phyloP scores from a whole-genome alignment of 1,139 yeast species.

The Scheffersomyces stambukii region DNA sequence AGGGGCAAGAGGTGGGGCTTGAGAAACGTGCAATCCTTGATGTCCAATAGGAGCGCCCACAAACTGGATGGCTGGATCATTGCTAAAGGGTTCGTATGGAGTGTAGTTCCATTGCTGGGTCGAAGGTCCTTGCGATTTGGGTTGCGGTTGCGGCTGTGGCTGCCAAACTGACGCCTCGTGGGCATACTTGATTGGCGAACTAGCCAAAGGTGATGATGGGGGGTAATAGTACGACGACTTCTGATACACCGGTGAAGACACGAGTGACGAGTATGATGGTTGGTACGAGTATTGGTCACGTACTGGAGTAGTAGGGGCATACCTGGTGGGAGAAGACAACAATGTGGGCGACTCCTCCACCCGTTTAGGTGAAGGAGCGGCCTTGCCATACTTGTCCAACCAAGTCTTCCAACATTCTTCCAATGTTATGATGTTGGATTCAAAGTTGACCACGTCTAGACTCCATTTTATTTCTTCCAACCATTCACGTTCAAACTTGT shows the following conservation, averaged over 20 bases:
- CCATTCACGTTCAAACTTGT: conserved; percentile 73
- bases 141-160: conserved; percentile 6
- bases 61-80: conserved; percentile 14
- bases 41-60: conserved; percentile 7
- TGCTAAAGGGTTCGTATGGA: conserved; percentile 2
- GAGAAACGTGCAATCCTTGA: no score
- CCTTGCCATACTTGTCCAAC: conserved; percentile 31
- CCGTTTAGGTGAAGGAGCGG: conserved; percentile 3
- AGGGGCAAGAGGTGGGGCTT: conserved; percentile 1
- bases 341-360: no score
- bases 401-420: conserved; percentile 48
- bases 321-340: conserved; percentile 3
- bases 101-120: conserved; percentile 7
- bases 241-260: conserved; percentile 24
- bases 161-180: conserved; percentile 17
- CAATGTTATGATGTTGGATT: conserved; percentile 36
- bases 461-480: conserved; percentile 48
- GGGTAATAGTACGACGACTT: conserved; percentile 8
- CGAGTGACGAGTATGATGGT: conserved; percentile 11
- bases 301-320: conserved; percentile 17
- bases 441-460: conserved; percentile 42
- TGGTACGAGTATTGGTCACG: conserved; percentile 12
- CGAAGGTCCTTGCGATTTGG: no score
- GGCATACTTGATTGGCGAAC: conserved; percentile 22
- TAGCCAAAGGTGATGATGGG: conserved; percentile 15